Evolutionary conservation across 2,329 filamentous ascomycete genomes (phyloP), one percentile per base, ranked within the genome.

Genomic region (Fusarium mexicanum): DNA sequence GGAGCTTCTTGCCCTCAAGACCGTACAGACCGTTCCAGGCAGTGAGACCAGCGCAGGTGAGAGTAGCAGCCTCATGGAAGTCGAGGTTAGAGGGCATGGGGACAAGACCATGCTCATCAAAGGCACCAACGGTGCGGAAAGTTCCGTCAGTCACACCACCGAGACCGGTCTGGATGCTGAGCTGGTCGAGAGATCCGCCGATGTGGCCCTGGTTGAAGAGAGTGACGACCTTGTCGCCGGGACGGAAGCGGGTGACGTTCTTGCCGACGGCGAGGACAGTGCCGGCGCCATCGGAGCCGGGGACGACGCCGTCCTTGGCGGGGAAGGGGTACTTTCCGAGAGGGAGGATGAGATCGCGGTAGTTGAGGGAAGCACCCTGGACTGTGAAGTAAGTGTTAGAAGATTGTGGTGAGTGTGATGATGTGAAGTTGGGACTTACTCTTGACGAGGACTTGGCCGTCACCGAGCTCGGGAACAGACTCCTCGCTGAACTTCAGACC

Each of bases 391-490:
- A n/a, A 12, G 59, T 13, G 59, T 78, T 69, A 72, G 70, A 35
- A 17, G 22, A 26, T 35, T 29, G 33, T 33, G 13, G 18, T 38
- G 12, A 12, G 22, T 40, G 9, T 41, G 33, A 35, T 20, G n/a
- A 26, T 40, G n/a, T 44, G 24, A 31, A 35, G 24, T 29, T 22
- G 48, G 33, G 22, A 77, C 81, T 41, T 64, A 83, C 82, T 62
- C 81, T 92, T 92, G 75, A 95, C 90, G 40, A 95, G 86, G 11
- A 94, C 92, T 33, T 95, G 90, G 70, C 89, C 88, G 62, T 94
- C 92, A 53, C 92, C 92, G 3, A 92, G 79, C 73, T 89, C 82
- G 20, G 91, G 90, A 6, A 94, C 78, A 2, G 86, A 86, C 54
- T 87, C 83, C 74, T 90, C 86, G 67, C 87, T 83, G 75, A 89